Conservation (phyloP, 208 protist genomes). For the Leishmania gerbilli region DNA sequence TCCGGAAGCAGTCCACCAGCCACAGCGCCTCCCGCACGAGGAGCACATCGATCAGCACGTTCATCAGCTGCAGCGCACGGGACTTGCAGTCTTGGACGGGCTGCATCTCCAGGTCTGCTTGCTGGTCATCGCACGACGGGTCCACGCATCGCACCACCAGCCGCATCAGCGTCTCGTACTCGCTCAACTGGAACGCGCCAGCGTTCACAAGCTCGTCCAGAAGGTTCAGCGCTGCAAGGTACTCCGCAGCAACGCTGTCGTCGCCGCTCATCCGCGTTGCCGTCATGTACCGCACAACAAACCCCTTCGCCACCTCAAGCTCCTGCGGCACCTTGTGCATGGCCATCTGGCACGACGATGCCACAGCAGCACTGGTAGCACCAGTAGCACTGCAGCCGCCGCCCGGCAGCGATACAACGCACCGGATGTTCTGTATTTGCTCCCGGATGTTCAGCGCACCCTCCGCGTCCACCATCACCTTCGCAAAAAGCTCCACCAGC, state of each 20-base stretch:
- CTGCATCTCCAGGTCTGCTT: conserved; percentile 30
- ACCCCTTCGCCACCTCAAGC: conserved; percentile 25
- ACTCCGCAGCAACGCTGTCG: conserved; percentile 28
- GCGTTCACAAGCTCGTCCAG: conserved; percentile 39
- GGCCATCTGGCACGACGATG: conserved; percentile 15
- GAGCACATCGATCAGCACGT: conserved; percentile 36
- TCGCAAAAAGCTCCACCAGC: conserved; percentile 39
- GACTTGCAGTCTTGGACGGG: conserved; percentile 44
- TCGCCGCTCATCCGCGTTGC: conserved; percentile 28
- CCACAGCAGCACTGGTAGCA: not conserved
- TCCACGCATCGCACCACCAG: conserved; percentile 37
- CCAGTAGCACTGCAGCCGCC: not conserved
- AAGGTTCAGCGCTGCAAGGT: conserved; percentile 37
- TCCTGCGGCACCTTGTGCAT: conserved; percentile 17
- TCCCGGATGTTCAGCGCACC: conserved; percentile 27
- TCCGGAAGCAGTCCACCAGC: conserved; percentile 43
- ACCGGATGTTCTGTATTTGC: conserved; percentile 39
- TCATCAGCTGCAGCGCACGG: conserved; percentile 40
- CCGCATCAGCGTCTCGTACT: conserved; percentile 34
- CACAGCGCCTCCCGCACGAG: conserved; percentile 29
- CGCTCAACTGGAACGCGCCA: conserved; percentile 36
- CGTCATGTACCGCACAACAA: conserved; percentile 33
- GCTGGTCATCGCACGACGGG: conserved; percentile 25
- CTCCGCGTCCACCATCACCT: conserved; percentile 29
- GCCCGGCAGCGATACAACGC: conserved; percentile 19